Base-by-base conservation (phyloP, 345 rosid genomes). In the Camelina sativa region DNA sequence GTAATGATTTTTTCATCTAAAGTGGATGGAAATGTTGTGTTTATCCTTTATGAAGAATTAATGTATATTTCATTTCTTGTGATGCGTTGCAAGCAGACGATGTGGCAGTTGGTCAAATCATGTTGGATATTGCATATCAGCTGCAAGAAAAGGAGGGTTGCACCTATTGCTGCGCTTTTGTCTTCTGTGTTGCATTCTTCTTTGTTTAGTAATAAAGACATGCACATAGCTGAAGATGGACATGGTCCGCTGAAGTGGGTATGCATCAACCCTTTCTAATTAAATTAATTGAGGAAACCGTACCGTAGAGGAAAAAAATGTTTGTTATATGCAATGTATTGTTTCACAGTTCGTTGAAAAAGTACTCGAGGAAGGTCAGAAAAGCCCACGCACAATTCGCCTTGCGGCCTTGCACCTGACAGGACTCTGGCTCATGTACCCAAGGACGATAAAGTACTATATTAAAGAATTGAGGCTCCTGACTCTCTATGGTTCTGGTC, bases 331-430 rank as follows among this genome's bases (percentile, higher is more conserved):
- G 57, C 2, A 17, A 61, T 68, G 13, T 55, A 44, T 62, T 38
- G 47, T 52, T 62, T 69, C 77, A 76, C 84, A 94, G 98, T 91
- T 94, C 82, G 82, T 89, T 62, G 90, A 84, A 82, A 91, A 86
- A 74, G 77, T 94, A 78, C 86, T 94, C 1, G 86, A 88, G 85
- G 96, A 89, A 86, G 98, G 98, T 58, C 83, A 83, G 23, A 94
- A 88, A 84, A 94, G 98, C 77, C 98, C 98, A 9, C 90, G 98
- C 40, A 94, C 98, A n/a, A 85, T 94, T 81, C 97, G 98, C 65
- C 93, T 94, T 75, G 89, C 85, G 2, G 94, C 98, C 68, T 85
- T 94, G 67, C 98, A 94, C 86, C 78, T 94, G 65, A 88, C 98
- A 44, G 98, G 98, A 75, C 84, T 94, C 34, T 94, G 87, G 89